Percentiles rank a stretch among this genome's conserved stretches.
These are phyloP conservation scores for Thelonectria discophora DNA, from an alignment of 2,329 filamentous ascomycete species.

Conservation along the genomic window DNA sequence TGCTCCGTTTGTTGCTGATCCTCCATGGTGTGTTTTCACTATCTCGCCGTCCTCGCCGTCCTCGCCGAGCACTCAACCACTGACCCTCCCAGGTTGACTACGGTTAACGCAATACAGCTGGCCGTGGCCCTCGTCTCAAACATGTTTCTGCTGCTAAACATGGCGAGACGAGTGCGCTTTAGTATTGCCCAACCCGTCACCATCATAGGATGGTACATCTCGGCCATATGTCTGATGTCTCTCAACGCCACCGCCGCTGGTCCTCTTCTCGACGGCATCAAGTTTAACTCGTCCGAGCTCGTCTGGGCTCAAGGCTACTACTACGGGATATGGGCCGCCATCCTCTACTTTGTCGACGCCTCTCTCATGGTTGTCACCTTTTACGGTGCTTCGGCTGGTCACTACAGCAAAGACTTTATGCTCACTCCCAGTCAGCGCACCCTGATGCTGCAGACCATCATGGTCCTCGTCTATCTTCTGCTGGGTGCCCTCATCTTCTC, in stretches of 20 bases:
- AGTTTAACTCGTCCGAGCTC: constrained; percentile 58
- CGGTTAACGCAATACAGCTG: constrained; percentile 81
- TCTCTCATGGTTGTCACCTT: constrained; percentile 82
- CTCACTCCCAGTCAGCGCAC: constrained; percentile 85
- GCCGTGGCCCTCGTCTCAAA: constrained; percentile 81
- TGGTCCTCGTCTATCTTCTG: constrained; percentile 83
- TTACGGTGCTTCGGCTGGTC: constrained; percentile 72
- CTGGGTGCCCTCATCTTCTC: constrained; percentile 81
- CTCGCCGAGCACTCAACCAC: not conserved
- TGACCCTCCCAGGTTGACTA: constrained; percentile 64
- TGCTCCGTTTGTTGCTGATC: constrained; percentile 69
- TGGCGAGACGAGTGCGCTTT: constrained; percentile 82
- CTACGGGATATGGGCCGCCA: constrained; percentile 82
- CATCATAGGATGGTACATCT: constrained; percentile 80
- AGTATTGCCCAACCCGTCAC: constrained; percentile 84
- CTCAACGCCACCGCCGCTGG: constrained; percentile 73
- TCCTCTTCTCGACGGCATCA: constrained; percentile 52
- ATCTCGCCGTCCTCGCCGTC: not conserved
- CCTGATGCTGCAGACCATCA: constrained; percentile 88
- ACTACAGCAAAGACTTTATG: constrained; percentile 81
- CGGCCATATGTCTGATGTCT: constrained; percentile 70
- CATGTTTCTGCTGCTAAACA: constrained; percentile 84
- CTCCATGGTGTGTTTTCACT: constrained; percentile 65
- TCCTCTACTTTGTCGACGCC: constrained; percentile 81
- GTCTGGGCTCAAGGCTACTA: constrained; percentile 84